phyloP scores from a whole-genome alignment of 352 stramenopile genomes.

The Pythium brassicae region DNA sequence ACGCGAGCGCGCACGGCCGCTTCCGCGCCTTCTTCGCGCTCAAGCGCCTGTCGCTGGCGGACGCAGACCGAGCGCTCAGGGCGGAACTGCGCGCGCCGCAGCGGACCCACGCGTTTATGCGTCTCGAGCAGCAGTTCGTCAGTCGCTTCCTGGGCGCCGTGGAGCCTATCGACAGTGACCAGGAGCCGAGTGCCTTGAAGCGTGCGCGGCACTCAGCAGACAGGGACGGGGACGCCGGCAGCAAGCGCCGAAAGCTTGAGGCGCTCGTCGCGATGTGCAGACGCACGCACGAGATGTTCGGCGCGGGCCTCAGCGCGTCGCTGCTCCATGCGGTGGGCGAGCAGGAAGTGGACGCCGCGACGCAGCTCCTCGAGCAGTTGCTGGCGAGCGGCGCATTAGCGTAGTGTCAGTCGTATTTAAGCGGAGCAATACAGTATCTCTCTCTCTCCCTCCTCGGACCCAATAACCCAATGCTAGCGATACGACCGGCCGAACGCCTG shows the following conservation, averaged over 20 bases:
- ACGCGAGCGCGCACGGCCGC: conserved; percentile 13
- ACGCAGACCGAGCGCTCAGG: conserved; percentile 12
- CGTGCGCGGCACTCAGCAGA: neutral
- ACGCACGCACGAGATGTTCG: conserved; percentile 38
- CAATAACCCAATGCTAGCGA: conserved; percentile 32
- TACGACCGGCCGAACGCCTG: conserved; percentile 73
- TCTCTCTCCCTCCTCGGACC: no score
- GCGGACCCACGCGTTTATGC: conserved; percentile 2
- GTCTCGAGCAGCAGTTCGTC: neutral
- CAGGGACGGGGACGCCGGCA: neutral
- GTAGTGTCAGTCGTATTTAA: neutral
- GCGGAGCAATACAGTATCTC: neutral
- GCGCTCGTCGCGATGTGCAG: conserved; percentile 27
- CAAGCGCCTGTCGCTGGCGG: conserved; percentile 15
- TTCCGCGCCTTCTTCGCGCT: conserved; percentile 19
- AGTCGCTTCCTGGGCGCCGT: conserved; percentile 15
- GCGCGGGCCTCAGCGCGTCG: conserved; percentile 19
- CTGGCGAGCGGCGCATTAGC: conserved; percentile 17
- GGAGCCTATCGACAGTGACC: conserved; percentile 25
- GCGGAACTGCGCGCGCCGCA: conserved; percentile 11
- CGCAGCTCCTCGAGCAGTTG: conserved; percentile 35
- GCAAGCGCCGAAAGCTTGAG: conserved; percentile 16
- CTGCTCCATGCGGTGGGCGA: conserved; percentile 28
- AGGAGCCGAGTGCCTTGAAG: neutral
- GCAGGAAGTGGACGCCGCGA: conserved; percentile 46